Conservation (phyloP, 441 rosid species). For the Capsella rubella region DNA sequence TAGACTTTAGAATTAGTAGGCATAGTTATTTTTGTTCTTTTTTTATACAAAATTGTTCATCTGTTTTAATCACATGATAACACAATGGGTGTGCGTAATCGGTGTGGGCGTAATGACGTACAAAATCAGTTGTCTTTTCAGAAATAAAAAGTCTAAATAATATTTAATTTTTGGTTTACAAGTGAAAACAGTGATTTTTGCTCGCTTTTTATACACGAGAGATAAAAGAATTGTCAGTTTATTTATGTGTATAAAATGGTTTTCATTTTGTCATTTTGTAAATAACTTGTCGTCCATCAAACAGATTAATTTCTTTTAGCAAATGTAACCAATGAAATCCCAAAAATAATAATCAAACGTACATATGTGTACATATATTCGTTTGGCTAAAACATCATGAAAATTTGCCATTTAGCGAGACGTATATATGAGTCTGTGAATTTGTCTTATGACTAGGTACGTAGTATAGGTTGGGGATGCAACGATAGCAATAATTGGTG, state of each 20-base stretch:
- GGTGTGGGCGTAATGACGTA: conserved; percentile 22
- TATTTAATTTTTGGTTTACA: background rate
- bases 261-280: too few species aligned
- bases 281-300: background rate
- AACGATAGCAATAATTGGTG: conserved; percentile 40
- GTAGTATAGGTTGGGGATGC: conserved; percentile 42
- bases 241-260: too few species aligned
- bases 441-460: conserved; percentile 35
- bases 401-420: conserved; percentile 36
- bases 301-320: background rate
- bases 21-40: background rate
- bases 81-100: conserved; percentile 18
- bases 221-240: background rate
- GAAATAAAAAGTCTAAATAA: too few species aligned
- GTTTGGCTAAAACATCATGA: conserved; percentile 35
- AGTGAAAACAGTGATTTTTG: background rate
- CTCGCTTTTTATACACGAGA: background rate
- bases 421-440: conserved; percentile 32
- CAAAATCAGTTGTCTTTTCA: conserved; percentile 7
- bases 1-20: background rate
- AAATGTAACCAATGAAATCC: conserved; percentile 12
- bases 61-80: conserved; percentile 10
- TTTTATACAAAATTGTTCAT: background rate
- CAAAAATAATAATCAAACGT: conserved; percentile 14
- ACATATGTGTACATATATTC: conserved; percentile 15